Evolutionary conservation across 2,329 filamentous ascomycete genomes (phyloP), one percentile per base, ranked within the genome.

Genomic region (Calonectria ilicicola): DNA sequence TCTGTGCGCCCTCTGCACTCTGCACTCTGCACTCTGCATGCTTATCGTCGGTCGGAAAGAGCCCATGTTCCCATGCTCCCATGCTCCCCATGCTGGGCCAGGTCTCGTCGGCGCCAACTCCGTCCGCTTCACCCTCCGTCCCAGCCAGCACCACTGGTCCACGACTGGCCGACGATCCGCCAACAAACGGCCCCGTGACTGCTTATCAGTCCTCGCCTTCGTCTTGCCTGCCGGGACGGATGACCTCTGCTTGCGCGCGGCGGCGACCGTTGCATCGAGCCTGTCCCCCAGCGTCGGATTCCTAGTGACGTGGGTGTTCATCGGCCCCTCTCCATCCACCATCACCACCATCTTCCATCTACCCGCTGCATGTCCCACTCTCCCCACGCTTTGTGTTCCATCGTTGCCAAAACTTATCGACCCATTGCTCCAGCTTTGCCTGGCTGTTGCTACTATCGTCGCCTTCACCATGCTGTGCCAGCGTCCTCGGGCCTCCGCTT

Each of bases 151-250:
- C 44, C n/a, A 47, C 53, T 60, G 53, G 53, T 21, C 53, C 44
- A 47, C 44, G 44, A 47, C 53, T 60, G 53, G 53, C 35, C 53
- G 53, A 60, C 53, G 65, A 74, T 71, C 65, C 69, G 65, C 69
- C 65, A 74, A 60, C 27, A 64, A 65, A 40, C 29, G 10, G 51
- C 7, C 53, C 63, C 69, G 72, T 72, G 69, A 69, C 65, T 58
- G 65, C 69, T 74, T 74, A 74, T 27, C 63, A 9, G 17, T 15
- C 23, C 32, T 35, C 35, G 29, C 64, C 15, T 38, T 21, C 58
- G 38, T 38, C 32, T 67, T 72, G 69, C 69, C 69, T 72, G 63
- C 69, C 69, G 68, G 63, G 15, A 26, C 58, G 32, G 40, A 7
- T 46, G 27, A 63, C 58, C 40, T 26, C 21, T 63, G 26, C 58